Base-by-base conservation (phyloP, 768 basidiomycete genomes). In the Serendipita indica region DNA sequence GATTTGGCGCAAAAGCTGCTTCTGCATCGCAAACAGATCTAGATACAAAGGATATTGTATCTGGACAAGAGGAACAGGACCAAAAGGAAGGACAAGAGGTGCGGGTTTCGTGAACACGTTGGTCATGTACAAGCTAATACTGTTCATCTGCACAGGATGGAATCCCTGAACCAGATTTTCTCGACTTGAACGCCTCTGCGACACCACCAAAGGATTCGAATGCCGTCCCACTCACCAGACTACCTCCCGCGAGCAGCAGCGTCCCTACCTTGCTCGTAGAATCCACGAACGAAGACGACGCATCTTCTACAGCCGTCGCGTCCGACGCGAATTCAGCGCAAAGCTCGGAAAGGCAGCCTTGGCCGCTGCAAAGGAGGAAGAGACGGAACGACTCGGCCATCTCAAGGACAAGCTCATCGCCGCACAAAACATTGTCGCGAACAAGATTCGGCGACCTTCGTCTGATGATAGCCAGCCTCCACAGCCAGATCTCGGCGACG, bases 151-250 rank as follows among this genome's bases (percentile, higher is more conserved):
- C 25, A 13, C 25, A 7, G 18, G 20, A 58, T 22, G 34, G 34
- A 28, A 39, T 33, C 25, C 71, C 71, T 41, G 86, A 88, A 64
- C 87, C 89, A 1, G 89, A 93, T 45, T 89, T 86, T 65, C 74
- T 96, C 57, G 90, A 96, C 69, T 76, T 96, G 43, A 74, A 94
- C 66, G 86, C 82, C 1, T 22, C 60, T 20, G 33, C 28, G 43
- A 7, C 41, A 41, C 2, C 64, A 25, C 30, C 39, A 12, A 33
- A 54, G 10, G 49, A 54, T 27, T 18, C 41, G 27, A n/a, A 43
- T 18, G 41, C 27, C 27, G 18, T 25, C 7, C 41, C 41, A n/a
- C 27, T 43, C 18, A 43, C 41, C 7, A 43, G 27, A 43, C 41
- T 43, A n/a, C 41, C 41, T 5, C 41, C 41, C 5, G 18, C 41